phyloP scores from a whole-genome alignment of 768 basidiomycete species.

The Russula sp. region DNA sequence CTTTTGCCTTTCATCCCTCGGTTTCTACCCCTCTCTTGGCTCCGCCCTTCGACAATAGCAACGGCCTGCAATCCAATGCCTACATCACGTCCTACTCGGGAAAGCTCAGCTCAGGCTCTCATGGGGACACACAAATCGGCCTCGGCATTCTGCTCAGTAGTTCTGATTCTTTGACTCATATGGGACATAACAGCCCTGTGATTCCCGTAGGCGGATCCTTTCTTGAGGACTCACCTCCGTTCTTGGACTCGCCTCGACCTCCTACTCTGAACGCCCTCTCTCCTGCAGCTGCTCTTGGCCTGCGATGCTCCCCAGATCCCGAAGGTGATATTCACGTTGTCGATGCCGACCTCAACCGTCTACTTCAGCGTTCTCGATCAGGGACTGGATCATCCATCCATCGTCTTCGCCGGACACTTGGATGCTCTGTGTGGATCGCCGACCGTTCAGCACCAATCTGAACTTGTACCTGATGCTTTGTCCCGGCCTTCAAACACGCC shows the following conservation, averaged over 20 bases:
- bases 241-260: conserved; percentile 13
- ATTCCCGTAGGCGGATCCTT: not conserved
- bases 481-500: not conserved
- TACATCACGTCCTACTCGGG: conserved; percentile 7
- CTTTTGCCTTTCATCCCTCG: not conserved
- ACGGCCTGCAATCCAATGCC: conserved; percentile 26
- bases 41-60: not conserved
- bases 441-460: not conserved
- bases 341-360: conserved; percentile 10
- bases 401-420: conserved; percentile 16
- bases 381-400: conserved; percentile 24
- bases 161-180: conserved; percentile 8
- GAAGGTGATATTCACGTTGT: not conserved
- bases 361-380: conserved; percentile 24
- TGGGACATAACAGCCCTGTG: not conserved
- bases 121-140: conserved; percentile 14
- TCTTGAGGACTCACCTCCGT: conserved; percentile 1
- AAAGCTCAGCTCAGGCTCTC: not conserved
- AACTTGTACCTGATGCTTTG: not conserved
- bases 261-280: not conserved
- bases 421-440: conserved; percentile 5
- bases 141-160: conserved; percentile 25
- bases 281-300: not conserved
- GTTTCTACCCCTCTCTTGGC: conserved; percentile 3
- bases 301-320: not conserved